A percentile compares a stretch with the other conserved stretches of the same genome.
Evolutionary conservation across 2,329 filamentous ascomycete species (phyloP).

Genomic region (Metarhizium guizhouense): DNA sequence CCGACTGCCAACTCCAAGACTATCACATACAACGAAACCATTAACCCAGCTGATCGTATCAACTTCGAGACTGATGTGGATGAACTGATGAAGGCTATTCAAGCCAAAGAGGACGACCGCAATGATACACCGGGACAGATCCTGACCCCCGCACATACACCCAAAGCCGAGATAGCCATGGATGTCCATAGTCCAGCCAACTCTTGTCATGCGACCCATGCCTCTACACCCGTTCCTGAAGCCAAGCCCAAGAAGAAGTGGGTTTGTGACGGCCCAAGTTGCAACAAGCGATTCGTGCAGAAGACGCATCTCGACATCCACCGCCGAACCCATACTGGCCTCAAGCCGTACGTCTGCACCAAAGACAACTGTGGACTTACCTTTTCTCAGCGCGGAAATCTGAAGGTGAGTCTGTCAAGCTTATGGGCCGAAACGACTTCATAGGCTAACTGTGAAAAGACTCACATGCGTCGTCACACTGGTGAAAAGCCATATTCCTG

Average conservation of each 20-base stretch:
- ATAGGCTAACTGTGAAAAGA: conserved; percentile 37
- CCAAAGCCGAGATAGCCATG: conserved; percentile 4
- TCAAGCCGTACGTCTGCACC: conserved; percentile 75
- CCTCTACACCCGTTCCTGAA: conserved; percentile 15
- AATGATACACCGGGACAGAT: conserved; percentile 17
- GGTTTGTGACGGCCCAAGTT: conserved; percentile 63
- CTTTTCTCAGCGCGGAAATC: conserved; percentile 85
- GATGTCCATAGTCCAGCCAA: conserved; percentile 18
- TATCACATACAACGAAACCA: conserved; percentile 36
- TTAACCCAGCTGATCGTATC: conserved; percentile 39
- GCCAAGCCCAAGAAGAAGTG: conserved; percentile 49
- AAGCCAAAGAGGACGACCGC: conserved; percentile 48
- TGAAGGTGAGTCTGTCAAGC: conserved; percentile 53
- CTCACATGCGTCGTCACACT: conserved; percentile 79
- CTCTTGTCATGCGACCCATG: conserved; percentile 17
- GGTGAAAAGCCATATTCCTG: conserved; percentile 80
- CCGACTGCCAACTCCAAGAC: conserved; percentile 28
- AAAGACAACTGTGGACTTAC: conserved; percentile 64
- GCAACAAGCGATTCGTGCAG: conserved; percentile 76
- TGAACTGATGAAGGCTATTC: conserved; percentile 80
- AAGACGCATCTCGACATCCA: conserved; percentile 93
- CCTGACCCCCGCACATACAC: conserved; percentile 14
- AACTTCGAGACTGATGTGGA: conserved; percentile 78
- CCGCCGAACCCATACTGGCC: conserved; percentile 76
- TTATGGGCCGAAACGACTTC: neutral